Evolutionary conservation across 1,284 basidiomycete species (phyloP).

Genomic region (Hemileia vastatrix): DNA sequence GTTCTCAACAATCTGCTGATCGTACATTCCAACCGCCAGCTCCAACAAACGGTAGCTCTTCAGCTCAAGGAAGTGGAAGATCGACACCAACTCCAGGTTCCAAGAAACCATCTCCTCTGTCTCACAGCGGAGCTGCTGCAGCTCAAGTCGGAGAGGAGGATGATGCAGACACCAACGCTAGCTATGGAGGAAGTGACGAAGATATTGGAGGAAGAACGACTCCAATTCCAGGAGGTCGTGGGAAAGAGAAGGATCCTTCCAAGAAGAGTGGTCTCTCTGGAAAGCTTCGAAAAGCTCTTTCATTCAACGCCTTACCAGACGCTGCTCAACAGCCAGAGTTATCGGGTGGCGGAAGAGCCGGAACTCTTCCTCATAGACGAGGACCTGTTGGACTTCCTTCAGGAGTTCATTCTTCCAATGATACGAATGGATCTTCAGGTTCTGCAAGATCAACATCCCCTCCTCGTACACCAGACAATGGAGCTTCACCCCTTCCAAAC

Average conservation of each 20-base stretch:
- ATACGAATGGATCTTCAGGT: constrained; percentile 37
- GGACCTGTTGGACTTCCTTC: neutral
- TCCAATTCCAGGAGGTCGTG: constrained; percentile 25
- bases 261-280: constrained; percentile 35
- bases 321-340: neutral
- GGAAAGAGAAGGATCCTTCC: constrained; percentile 5
- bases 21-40: neutral
- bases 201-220: constrained; percentile 28
- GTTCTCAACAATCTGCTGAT: neutral
- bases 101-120: constrained; percentile 37
- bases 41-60: constrained; percentile 3
- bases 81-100: neutral
- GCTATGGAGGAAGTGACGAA: constrained; percentile 35
- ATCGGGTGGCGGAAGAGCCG: neutral
- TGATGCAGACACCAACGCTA: constrained; percentile 27
- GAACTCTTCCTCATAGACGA: neutral
- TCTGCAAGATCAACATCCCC: constrained; percentile 36
- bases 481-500: constrained; percentile 25
- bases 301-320: constrained; percentile 22
- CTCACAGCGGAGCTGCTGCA: constrained; percentile 22
- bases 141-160: constrained; percentile 26
- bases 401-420: constrained; percentile 26
- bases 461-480: constrained; percentile 35
- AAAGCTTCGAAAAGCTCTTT: constrained; percentile 37
- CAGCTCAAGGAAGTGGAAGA: neutral